Conservation (phyloP, 2,329 filamentous ascomycete species). For the Chrysosporium queenslandicum region DNA sequence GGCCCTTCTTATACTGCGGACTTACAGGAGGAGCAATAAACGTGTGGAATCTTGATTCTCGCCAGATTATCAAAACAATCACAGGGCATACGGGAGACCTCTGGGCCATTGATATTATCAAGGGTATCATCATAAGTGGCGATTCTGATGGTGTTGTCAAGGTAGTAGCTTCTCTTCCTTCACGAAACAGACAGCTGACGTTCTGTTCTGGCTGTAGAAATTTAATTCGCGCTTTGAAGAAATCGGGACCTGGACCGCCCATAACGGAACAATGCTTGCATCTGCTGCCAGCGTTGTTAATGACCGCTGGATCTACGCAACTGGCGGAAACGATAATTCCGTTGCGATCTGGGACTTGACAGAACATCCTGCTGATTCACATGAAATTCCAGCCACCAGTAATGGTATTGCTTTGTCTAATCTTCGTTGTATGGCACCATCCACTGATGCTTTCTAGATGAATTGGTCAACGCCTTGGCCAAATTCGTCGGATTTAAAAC, state of each 20-base stretch:
- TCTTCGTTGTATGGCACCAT: background rate
- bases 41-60: conserved; percentile 92
- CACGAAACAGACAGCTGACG: background rate
- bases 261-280: conserved; percentile 76
- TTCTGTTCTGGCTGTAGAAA: conserved; percentile 40
- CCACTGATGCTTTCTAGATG: conserved; percentile 31
- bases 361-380: conserved; percentile 43
- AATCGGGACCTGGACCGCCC: conserved; percentile 67
- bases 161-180: conserved; percentile 41
- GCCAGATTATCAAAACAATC: conserved; percentile 78
- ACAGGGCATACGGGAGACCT: conserved; percentile 72
- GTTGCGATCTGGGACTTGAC: conserved; percentile 79
- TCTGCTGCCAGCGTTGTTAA: conserved; percentile 65
- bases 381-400: conserved; percentile 43
- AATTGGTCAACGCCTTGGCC: conserved; percentile 58
- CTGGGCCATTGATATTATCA: conserved; percentile 75
- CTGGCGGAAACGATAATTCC: conserved; percentile 83
- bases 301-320: conserved; percentile 74
- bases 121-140: conserved; percentile 75
- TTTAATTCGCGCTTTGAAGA: conserved; percentile 77
- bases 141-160: conserved; percentile 81
- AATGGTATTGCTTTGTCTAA: conserved; percentile 38
- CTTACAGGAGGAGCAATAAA: conserved; percentile 81
- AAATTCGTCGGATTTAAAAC: conserved; percentile 90
- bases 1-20: conserved; percentile 85